phyloP scores from a whole-genome alignment of 2,329 filamentous ascomycete species.

The Ceratocystis cacaofunesta region DNA sequence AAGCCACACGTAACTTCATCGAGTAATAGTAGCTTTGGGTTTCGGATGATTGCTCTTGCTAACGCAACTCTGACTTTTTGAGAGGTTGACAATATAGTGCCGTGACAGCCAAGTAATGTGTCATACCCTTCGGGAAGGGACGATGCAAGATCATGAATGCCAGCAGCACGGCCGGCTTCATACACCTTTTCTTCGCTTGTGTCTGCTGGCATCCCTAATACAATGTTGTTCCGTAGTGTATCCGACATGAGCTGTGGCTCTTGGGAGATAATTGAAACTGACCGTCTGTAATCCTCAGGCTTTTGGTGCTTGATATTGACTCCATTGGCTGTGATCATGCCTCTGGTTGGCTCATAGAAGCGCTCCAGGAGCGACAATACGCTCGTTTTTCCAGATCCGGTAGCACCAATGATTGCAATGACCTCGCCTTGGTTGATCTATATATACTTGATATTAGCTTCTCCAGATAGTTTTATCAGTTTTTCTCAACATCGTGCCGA shows the following conservation, averaged over 20 bases:
- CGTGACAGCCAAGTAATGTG: conserved; percentile 46
- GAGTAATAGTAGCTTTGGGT: conserved; percentile 47
- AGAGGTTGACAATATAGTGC: conserved; percentile 48
- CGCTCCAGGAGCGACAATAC: conserved; percentile 23
- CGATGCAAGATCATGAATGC: conserved; percentile 62
- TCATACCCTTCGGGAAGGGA: conserved; percentile 45
- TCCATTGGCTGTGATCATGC: conserved; percentile 33
- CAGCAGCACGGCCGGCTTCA: conserved; percentile 33
- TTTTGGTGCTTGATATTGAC: conserved; percentile 32
- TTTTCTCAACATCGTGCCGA: neutral
- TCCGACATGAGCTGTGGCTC: conserved; percentile 31
- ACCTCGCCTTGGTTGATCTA: conserved; percentile 17
- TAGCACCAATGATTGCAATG: conserved; percentile 16
- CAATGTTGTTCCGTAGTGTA: conserved; percentile 53
- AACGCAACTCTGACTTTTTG: conserved; percentile 52
- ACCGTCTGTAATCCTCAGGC: conserved; percentile 31
- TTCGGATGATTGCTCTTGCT: conserved; percentile 46
- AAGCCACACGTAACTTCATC: conserved; percentile 55
- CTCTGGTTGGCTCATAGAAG: conserved; percentile 21
- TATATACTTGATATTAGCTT: neutral
- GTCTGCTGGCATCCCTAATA: conserved; percentile 27
- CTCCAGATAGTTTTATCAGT: too few species aligned
- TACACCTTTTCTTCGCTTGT: conserved; percentile 4
- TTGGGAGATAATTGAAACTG: conserved; percentile 42
- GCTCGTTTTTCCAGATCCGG: conserved; percentile 22